Conservation (phyloP, 768 basidiomycete species). For the Hypholoma sublateritium region DNA sequence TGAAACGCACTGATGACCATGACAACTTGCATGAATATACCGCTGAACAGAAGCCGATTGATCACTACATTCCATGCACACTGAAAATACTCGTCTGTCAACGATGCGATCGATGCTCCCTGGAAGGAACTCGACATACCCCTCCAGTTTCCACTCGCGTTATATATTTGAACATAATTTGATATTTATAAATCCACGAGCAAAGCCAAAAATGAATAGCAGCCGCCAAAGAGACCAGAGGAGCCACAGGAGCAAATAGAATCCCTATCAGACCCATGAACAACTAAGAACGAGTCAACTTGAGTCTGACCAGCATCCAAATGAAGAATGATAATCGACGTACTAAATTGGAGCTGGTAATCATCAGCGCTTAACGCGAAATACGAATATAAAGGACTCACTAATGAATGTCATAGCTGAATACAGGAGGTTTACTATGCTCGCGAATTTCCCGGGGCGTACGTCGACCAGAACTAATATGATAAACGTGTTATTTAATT, state of each 20-base stretch:
- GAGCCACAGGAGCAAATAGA: constrained; percentile 84
- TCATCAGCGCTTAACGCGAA: not conserved
- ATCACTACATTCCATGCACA: constrained; percentile 78
- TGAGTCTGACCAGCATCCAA: not conserved
- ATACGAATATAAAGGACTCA: constrained; percentile 28
- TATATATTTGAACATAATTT: constrained; percentile 80
- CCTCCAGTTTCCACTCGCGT: constrained; percentile 83
- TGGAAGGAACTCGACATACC: constrained; percentile 35
- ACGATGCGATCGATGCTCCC: constrained; percentile 4
- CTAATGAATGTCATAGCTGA: constrained; percentile 76
- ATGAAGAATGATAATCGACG: not conserved
- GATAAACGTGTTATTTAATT: not conserved
- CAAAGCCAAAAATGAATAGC: constrained; percentile 73
- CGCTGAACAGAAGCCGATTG: constrained; percentile 69
- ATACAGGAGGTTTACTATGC: constrained; percentile 74
- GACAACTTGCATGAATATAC: constrained; percentile 74
- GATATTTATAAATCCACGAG: constrained; percentile 81
- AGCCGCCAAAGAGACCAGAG: constrained; percentile 71
- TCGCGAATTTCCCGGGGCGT: constrained; percentile 79
- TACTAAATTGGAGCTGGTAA: constrained; percentile 29
- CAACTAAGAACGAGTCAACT: constrained; percentile 36
- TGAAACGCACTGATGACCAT: constrained; percentile 69
- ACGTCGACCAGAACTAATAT: constrained; percentile 58
- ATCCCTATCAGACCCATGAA: constrained; percentile 77
- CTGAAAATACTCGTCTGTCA: constrained; percentile 29